A percentile compares a stretch with the other conserved stretches of the same genome.
Conservation (phyloP, 768 basidiomycete species). For the Myochromella boudieri region DNA sequence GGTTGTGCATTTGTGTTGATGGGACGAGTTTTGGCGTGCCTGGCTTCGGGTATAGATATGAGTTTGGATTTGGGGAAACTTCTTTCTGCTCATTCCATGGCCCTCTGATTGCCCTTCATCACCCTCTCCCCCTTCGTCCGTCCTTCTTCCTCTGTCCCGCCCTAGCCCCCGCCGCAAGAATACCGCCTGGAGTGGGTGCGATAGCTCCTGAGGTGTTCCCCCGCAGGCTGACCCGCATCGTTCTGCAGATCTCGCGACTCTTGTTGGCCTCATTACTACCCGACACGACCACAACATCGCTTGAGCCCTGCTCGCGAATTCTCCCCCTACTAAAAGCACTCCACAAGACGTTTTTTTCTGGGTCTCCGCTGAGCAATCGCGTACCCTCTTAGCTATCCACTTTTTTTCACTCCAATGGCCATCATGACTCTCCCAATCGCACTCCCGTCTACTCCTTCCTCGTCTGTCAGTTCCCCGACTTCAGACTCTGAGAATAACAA, state of each 20-base stretch:
- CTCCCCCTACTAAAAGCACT: slow-evolving; percentile 17
- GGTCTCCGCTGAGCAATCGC: slow-evolving; percentile 48
- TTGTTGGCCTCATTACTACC: slow-evolving; percentile 76
- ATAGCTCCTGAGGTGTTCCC: not conserved
- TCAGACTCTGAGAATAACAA: slow-evolving; percentile 12
- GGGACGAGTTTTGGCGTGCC: slow-evolving; percentile 13
- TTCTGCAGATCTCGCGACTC: slow-evolving; percentile 85
- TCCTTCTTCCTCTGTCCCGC: slow-evolving; percentile 29
- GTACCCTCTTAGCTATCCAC: slow-evolving; percentile 24
- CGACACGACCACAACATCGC: slow-evolving; percentile 45
- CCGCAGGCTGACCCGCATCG: slow-evolving; percentile 11
- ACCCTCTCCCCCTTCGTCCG: slow-evolving; percentile 2
- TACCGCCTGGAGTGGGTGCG: slow-evolving; percentile 45
- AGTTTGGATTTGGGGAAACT: not conserved
- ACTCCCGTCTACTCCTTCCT: slow-evolving; percentile 23
- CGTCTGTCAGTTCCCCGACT: slow-evolving; percentile 23
- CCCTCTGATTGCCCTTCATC: slow-evolving; percentile 19
- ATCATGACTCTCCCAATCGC: slow-evolving; percentile 36
- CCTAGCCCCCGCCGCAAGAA: slow-evolving; percentile 47
- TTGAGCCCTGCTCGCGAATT: slow-evolving; percentile 71
- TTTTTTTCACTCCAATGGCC: slow-evolving; percentile 26
- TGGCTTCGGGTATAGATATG: slow-evolving; percentile 20
- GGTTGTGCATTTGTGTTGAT: no score
- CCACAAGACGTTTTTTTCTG: slow-evolving; percentile 16
- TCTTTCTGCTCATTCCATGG: slow-evolving; percentile 16